Conservation (phyloP, 371 early-diverging fungal species). For the Mucor velutinosus region DNA sequence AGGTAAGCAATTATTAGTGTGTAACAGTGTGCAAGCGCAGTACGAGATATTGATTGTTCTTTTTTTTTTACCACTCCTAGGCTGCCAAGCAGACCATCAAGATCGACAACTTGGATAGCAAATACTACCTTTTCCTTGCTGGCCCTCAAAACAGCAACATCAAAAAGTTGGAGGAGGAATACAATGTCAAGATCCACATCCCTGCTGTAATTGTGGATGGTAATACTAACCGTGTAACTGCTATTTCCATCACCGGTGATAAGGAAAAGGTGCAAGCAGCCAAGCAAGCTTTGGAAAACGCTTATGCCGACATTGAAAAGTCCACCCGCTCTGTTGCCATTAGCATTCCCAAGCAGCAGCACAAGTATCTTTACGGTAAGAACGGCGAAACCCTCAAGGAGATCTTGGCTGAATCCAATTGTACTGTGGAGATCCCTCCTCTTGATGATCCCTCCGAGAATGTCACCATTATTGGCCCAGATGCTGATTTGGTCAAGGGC, state of each 20-base stretch:
- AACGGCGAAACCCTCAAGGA: conserved; percentile 79
- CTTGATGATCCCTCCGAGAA: conserved; percentile 70
- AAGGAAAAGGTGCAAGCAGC: conserved; percentile 71
- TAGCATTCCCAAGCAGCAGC: conserved; percentile 85
- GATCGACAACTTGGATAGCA: conserved; percentile 59
- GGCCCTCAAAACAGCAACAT: conserved; percentile 71
- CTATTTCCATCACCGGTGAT: conserved; percentile 69
- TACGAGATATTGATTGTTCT: neutral
- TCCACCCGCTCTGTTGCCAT: conserved; percentile 66
- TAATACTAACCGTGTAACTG: conserved; percentile 51
- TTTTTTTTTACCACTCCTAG: conserved; percentile 17
- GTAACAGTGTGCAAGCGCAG: neutral
- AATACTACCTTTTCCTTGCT: conserved; percentile 80
- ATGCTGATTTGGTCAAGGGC: conserved; percentile 65
- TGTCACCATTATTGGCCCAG: conserved; percentile 83
- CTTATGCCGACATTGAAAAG: conserved; percentile 63
- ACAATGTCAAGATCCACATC: conserved; percentile 74
- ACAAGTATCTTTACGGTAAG: conserved; percentile 87
- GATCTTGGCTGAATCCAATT: conserved; percentile 79
- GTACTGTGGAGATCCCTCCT: conserved; percentile 81
- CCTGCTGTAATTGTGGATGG: conserved; percentile 60
- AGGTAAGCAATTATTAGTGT: conserved; percentile 41
- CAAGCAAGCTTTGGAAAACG: conserved; percentile 59
- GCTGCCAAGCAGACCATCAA: conserved; percentile 60
- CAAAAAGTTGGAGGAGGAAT: conserved; percentile 61